Evolutionary conservation across 257 asterid species (phyloP).

Genomic region (Ophiorrhiza pumila): DNA sequence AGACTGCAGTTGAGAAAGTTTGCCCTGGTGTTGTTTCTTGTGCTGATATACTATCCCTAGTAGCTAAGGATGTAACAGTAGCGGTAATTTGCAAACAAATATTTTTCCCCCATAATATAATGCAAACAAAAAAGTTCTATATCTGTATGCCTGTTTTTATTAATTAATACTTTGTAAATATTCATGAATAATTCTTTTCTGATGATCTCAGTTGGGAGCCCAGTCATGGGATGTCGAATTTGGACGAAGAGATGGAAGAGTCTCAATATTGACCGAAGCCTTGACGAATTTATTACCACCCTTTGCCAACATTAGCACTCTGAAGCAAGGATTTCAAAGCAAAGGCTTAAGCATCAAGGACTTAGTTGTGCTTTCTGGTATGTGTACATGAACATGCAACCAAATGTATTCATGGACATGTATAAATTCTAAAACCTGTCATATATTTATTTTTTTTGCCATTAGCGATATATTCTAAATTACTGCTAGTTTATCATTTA

Average conservation of each 20-base stretch:
- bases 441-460: too few relatives aligned
- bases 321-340: constrained; percentile 30
- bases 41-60: constrained; percentile 43
- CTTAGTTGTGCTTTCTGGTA: constrained; percentile 46
- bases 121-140: not conserved
- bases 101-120: not conserved
- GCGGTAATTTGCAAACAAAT: constrained; percentile 24
- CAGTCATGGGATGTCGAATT: constrained; percentile 45
- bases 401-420: too few relatives aligned
- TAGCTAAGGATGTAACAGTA: constrained; percentile 40
- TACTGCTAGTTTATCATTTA: too few relatives aligned
- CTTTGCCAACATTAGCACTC: constrained; percentile 25
- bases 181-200: too few relatives aligned
- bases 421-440: too few relatives aligned
- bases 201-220: constrained; percentile 32
- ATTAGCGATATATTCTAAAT: too few relatives aligned
- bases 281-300: constrained; percentile 25
- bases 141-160: too few relatives aligned
- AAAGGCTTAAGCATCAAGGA: constrained; percentile 41
- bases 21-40: constrained; percentile 55
- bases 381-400: too few relatives aligned
- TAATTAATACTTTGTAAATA: not conserved
- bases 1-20: constrained; percentile 38
- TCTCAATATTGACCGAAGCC: constrained; percentile 31
- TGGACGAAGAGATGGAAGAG: constrained; percentile 47